Percentiles rank a stretch among this genome's conserved stretches.
phyloP scores from a whole-genome alignment of 2,329 filamentous ascomycete species.

The Sporothrix phasma region DNA sequence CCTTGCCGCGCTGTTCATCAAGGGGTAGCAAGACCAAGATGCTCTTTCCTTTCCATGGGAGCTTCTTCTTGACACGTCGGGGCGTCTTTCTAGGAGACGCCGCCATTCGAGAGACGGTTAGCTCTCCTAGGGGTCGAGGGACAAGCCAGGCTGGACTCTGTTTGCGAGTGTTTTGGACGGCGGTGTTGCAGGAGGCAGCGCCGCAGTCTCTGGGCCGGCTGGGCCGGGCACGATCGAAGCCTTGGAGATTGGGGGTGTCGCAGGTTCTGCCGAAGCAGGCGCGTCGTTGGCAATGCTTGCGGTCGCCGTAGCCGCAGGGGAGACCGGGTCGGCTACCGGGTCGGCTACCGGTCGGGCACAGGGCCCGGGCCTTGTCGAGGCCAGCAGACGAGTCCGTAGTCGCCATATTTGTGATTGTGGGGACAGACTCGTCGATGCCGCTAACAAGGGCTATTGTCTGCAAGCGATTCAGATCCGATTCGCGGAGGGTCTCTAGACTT shows the following conservation, averaged over 20 bases:
- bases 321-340: background rate
- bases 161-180: background rate
- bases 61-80: constrained; percentile 57
- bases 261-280: background rate
- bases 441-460: background rate
- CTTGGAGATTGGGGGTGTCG: background rate
- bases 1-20: constrained; percentile 54
- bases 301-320: background rate
- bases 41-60: constrained; percentile 65
- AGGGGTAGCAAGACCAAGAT: constrained; percentile 61
- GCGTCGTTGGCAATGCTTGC: background rate
- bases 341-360: no score
- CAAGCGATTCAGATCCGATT: constrained; percentile 24
- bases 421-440: background rate
- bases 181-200: constrained; percentile 1
- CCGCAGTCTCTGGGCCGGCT: background rate
- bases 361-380: background rate
- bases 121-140: constrained; percentile 9
- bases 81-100: constrained; percentile 33
- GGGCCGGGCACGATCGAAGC: background rate
- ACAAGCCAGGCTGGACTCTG: background rate
- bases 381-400: constrained; percentile 6
- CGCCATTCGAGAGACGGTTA: constrained; percentile 13
- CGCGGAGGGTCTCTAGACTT: constrained; percentile 47
- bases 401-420: background rate